Base-by-base conservation (phyloP, 1,284 basidiomycete species). In the Cryptococcus maquisensis region DNA sequence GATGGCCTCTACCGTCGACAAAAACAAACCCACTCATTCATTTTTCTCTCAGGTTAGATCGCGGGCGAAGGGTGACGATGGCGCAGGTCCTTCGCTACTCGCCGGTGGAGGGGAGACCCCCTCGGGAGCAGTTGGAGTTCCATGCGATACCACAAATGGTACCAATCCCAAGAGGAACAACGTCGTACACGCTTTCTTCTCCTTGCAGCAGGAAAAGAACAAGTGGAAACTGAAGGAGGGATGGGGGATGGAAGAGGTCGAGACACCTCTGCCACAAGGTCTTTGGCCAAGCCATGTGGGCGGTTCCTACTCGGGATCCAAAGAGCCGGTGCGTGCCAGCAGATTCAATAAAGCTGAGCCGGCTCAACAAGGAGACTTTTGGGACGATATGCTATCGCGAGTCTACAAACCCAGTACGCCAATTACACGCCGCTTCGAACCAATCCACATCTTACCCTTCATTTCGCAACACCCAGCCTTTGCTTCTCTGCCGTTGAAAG, bases 171-270 rank as follows among this genome's bases (percentile, higher is more conserved):
- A 51, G 26, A 48, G 55, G 18, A 47, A 50, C 5, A 49, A 20
- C 24, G 18, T 8, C 61, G 63, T 43, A 62, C 67, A 72, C 53
- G 40, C 58, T 1, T 72, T 74, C 60, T 73, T 73, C 60, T 41
- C 42, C 18, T 41, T 49, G 50, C 55, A 54, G 5, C 40, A 18
- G 10, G 54, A 24, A 8, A 41, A 13, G 6, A 52, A 43, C 15
- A 44, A 57, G 3, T 63, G 65, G 0, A 49, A 44, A 28, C 28
- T 69, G 37, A 63, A 61, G 48, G 51, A 66, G 41, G 73, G 73
- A 1, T 75, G 73, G 73, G 73, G 71, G 8, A 32, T 52, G 28
- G 66, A 68, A 13, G 70, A 70, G 52, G 62, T 59, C 51, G 16
- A 12, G 1, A 62, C 66, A 0, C 64, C 63, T 4, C 59, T 57